These are phyloP conservation scores for Galerina sulciceps DNA, from an alignment of 768 basidiomycete genomes.

Conservation along the genomic window DNA sequence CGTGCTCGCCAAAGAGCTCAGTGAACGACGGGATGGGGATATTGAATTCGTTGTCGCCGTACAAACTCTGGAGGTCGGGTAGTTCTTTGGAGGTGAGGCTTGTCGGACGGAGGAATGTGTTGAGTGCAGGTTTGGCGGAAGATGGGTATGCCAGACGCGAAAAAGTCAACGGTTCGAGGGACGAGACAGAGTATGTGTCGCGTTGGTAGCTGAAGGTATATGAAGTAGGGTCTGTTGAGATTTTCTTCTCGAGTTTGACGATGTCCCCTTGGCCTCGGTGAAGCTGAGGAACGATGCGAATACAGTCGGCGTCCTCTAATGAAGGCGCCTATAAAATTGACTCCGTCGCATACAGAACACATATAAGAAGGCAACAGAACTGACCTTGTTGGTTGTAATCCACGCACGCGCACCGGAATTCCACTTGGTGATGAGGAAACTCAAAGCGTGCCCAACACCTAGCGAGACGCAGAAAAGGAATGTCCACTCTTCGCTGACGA, in stretches of 20 bases:
- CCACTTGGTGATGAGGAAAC: slow-evolving; percentile 92
- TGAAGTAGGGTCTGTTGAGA: slow-evolving; percentile 54
- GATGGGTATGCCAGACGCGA: slow-evolving; percentile 88
- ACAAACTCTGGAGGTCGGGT: slow-evolving; percentile 62
- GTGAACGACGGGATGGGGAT: slow-evolving; percentile 96
- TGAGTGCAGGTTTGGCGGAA: slow-evolving; percentile 68
- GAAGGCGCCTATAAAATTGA: slow-evolving; percentile 54
- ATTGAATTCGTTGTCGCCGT: slow-evolving; percentile 94
- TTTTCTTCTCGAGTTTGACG: slow-evolving; percentile 71
- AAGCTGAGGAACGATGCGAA: slow-evolving; percentile 77
- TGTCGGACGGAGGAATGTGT: slow-evolving; percentile 62
- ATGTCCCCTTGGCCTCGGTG: slow-evolving; percentile 93
- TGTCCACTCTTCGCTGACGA: slow-evolving; percentile 96
- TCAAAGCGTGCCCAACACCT: slow-evolving; percentile 87
- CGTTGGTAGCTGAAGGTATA: slow-evolving; percentile 95
- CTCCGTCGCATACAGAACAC: neutral
- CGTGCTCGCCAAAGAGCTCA: slow-evolving; percentile 93
- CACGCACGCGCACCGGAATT: slow-evolving; percentile 76
- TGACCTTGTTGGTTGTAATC: slow-evolving; percentile 79
- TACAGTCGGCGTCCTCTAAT: slow-evolving; percentile 74
- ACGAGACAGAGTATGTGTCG: slow-evolving; percentile 83
- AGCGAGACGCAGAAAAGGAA: slow-evolving; percentile 89
- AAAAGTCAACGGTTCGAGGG: slow-evolving; percentile 65
- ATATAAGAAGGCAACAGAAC: neutral
- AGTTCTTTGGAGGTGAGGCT: slow-evolving; percentile 55